Evolutionary conservation across 805 yeast genomes (phyloP).

Genomic region (Jamesozyma spencerorum): DNA sequence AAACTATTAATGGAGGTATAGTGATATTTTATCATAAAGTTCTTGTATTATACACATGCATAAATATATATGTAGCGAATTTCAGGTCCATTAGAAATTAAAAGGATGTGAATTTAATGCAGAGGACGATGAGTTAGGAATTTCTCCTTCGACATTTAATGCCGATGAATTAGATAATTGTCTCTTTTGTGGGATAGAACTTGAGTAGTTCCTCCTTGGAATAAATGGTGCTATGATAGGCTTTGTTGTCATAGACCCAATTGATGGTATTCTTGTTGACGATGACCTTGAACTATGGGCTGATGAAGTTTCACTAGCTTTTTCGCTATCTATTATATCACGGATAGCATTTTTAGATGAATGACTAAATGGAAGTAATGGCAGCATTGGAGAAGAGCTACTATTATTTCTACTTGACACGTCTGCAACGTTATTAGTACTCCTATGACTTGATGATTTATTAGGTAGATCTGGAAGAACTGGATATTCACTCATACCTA

Average conservation of each 20-base stretch:
- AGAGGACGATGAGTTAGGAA: neutral
- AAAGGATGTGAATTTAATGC: neutral
- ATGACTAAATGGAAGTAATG: constrained; percentile 8
- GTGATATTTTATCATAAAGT: neutral
- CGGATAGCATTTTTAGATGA: too few relatives aligned
- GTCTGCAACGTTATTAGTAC: too few relatives aligned
- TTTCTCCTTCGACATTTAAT: neutral
- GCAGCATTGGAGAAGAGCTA: constrained; percentile 6
- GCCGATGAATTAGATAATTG: constrained; percentile 5
- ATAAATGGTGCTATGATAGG: constrained; percentile 23
- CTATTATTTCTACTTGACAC: too few relatives aligned
- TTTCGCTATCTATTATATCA: too few relatives aligned
- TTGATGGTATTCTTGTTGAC: too few relatives aligned
- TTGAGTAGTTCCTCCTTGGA: constrained; percentile 23
- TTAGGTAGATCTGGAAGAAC: too few relatives aligned
- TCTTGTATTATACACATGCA: neutral
- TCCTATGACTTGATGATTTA: too few relatives aligned
- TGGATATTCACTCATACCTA: too few relatives aligned
- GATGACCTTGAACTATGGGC: too few relatives aligned
- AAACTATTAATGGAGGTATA: neutral
- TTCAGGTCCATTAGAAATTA: neutral
- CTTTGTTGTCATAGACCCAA: neutral
- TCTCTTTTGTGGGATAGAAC: constrained; percentile 26
- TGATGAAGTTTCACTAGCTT: too few relatives aligned
- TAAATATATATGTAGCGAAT: neutral